phyloP scores from a whole-genome alignment of 805 yeast genomes.

The Barnettozyma siamensis region DNA sequence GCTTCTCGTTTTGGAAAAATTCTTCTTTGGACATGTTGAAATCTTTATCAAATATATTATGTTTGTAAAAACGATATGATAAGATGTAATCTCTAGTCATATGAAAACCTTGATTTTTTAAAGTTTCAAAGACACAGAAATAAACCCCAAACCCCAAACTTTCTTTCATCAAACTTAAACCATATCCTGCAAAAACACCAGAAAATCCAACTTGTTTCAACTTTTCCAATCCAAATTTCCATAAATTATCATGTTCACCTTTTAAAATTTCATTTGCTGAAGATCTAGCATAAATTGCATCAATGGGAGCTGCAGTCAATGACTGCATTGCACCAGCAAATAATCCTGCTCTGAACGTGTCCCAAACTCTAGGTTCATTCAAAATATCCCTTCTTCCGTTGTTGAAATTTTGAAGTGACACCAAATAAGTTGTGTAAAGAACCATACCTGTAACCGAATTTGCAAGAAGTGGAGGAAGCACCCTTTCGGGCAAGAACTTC shows the following conservation, averaged over 20 bases:
- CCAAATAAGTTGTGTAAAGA: conserved; percentile 75
- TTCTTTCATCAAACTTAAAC: conserved; percentile 74
- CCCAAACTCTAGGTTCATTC: conserved; percentile 32
- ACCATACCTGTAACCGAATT: conserved; percentile 88
- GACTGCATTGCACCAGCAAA: conserved; percentile 85
- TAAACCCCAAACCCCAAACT: conserved; percentile 78
- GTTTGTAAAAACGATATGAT: conserved; percentile 37
- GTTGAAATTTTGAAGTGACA: conserved; percentile 39
- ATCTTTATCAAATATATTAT: conserved; percentile 24
- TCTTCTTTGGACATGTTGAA: conserved; percentile 15
- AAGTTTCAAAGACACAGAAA: conserved; percentile 72
- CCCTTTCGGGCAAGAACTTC: conserved; percentile 72
- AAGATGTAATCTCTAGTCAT: conserved; percentile 40
- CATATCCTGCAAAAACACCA: conserved; percentile 88
- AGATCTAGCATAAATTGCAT: conserved; percentile 82
- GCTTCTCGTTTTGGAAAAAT: conserved; percentile 21
- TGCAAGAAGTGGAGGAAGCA: conserved; percentile 82
- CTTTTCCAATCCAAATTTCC: conserved; percentile 70
- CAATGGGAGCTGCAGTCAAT: conserved; percentile 89
- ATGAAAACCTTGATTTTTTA: conserved; percentile 63
- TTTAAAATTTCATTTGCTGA: conserved; percentile 66
- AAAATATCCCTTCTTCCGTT: conserved; percentile 17
- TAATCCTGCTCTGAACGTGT: conserved; percentile 73
- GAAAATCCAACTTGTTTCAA: conserved; percentile 66
- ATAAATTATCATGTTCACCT: conserved; percentile 63